Percentiles rank a stretch among this genome's conserved stretches.
These are phyloP conservation scores for Blastosporella zonata DNA, from an alignment of 1,284 basidiomycete species.

Conservation along the genomic window DNA sequence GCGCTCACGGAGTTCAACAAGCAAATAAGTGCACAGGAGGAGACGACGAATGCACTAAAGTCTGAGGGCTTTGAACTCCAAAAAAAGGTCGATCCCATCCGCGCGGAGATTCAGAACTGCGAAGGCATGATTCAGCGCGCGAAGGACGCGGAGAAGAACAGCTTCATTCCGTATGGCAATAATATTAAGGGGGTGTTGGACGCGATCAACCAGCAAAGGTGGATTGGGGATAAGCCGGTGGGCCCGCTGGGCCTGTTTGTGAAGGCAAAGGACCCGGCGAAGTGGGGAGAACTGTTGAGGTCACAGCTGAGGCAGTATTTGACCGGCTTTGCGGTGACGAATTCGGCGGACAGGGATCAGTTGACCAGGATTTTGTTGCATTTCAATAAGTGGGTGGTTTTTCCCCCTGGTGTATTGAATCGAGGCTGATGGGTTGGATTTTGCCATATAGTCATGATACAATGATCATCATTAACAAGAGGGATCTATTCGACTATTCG, in stretches of 20 bases:
- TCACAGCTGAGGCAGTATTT: constrained; percentile 62
- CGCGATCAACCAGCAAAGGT: constrained; percentile 51
- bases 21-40: constrained; percentile 30
- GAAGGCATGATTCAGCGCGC: constrained; percentile 47
- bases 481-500: constrained; percentile 78
- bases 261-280: constrained; percentile 64
- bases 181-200: constrained; percentile 62
- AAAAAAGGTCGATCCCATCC: constrained; percentile 25
- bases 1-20: constrained; percentile 31
- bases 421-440: background rate
- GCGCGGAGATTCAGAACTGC: constrained; percentile 38
- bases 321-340: constrained; percentile 77
- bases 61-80: constrained; percentile 34
- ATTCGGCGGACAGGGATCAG: constrained; percentile 62
- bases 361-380: constrained; percentile 62
- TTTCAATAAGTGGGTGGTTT: constrained; percentile 51
- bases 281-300: constrained; percentile 71
- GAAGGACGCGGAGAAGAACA: constrained; percentile 49
- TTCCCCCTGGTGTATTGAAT: background rate
- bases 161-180: constrained; percentile 58
- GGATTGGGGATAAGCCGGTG: constrained; percentile 73
- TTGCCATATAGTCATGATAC: constrained; percentile 31
- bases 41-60: constrained; percentile 31
- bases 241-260: constrained; percentile 87
- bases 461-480: constrained; percentile 61